phyloP scores from a whole-genome alignment of 2,329 filamentous ascomycete genomes.

The Sporothrix humicola region DNA sequence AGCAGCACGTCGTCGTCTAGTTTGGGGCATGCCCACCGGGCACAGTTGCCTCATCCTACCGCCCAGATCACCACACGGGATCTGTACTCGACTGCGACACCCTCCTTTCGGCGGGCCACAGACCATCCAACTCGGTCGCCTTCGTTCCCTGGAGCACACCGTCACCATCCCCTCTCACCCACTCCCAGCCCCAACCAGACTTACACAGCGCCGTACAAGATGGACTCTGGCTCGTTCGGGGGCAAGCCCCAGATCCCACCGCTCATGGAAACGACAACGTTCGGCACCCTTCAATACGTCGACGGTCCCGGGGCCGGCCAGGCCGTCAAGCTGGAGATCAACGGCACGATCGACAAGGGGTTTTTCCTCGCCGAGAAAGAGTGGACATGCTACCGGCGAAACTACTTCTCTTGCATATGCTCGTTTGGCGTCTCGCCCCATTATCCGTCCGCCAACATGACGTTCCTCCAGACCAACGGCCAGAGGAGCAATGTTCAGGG shows the following conservation, averaged over 20 bases:
- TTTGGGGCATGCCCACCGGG: slow-evolving; percentile 64
- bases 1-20: slow-evolving; percentile 59
- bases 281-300: slow-evolving; percentile 66
- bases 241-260: slow-evolving; percentile 58
- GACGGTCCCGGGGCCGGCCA: slow-evolving; percentile 54
- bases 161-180: slow-evolving; percentile 60
- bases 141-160: slow-evolving; percentile 54
- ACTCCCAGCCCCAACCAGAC: slow-evolving; percentile 56
- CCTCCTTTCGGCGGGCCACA: slow-evolving; percentile 55
- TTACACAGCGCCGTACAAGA: slow-evolving; percentile 55
- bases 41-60: slow-evolving; percentile 59
- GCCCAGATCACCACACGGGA: slow-evolving; percentile 58
- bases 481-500: slow-evolving; percentile 69
- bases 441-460: slow-evolving; percentile 53
- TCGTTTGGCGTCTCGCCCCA: slow-evolving; percentile 73
- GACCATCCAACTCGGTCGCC: slow-evolving; percentile 60
- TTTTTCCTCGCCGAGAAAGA: slow-evolving; percentile 82
- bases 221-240: slow-evolving; percentile 56
- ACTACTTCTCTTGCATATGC: slow-evolving; percentile 87
- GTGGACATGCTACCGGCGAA: slow-evolving; percentile 91
- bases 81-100: slow-evolving; percentile 58
- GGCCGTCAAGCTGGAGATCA: slow-evolving; percentile 72
- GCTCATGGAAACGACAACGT: slow-evolving; percentile 55
- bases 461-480: slow-evolving; percentile 58
- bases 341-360: slow-evolving; percentile 84